Percentiles rank a stretch among this genome's conserved stretches.
Evolutionary conservation across 164 flowering plant genomes (phyloP).

Genomic region (Chimonanthus praecox): DNA sequence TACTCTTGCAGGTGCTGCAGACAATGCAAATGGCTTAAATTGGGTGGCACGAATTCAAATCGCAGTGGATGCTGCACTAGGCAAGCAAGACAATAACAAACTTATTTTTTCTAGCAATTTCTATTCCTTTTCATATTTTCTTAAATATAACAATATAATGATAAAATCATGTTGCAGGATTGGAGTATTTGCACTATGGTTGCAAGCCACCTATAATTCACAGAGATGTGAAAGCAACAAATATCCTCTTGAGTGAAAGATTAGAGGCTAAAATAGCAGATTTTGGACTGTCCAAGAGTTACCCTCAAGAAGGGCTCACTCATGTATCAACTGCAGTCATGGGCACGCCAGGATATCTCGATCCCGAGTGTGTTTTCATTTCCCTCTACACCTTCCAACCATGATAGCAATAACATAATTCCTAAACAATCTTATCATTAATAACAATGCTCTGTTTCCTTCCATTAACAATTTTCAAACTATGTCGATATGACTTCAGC

Average conservation of each 20-base stretch:
- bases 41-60: slow-evolving; percentile 24
- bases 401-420: background rate
- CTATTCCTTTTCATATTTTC: background rate
- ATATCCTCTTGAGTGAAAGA: slow-evolving; percentile 40
- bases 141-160: background rate
- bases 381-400: background rate
- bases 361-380: slow-evolving; percentile 46
- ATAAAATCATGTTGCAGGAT: slow-evolving; percentile 24
- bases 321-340: slow-evolving; percentile 28
- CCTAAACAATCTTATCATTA: too few species aligned
- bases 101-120: background rate
- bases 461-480: too few species aligned
- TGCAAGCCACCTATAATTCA: slow-evolving; percentile 50
- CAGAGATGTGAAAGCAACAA: slow-evolving; percentile 45
- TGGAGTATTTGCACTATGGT: slow-evolving; percentile 49
- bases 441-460: too few species aligned
- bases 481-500: background rate
- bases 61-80: slow-evolving; percentile 38
- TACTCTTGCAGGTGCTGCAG: background rate
- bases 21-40: background rate
- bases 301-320: slow-evolving; percentile 21
- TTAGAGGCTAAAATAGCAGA: slow-evolving; percentile 49
- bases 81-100: slow-evolving; percentile 10
- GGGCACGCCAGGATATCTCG: slow-evolving; percentile 55
- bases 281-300: slow-evolving; percentile 46